phyloP scores from a whole-genome alignment of 2,329 filamentous ascomycete genomes.

The Aureobasidium sp. region DNA sequence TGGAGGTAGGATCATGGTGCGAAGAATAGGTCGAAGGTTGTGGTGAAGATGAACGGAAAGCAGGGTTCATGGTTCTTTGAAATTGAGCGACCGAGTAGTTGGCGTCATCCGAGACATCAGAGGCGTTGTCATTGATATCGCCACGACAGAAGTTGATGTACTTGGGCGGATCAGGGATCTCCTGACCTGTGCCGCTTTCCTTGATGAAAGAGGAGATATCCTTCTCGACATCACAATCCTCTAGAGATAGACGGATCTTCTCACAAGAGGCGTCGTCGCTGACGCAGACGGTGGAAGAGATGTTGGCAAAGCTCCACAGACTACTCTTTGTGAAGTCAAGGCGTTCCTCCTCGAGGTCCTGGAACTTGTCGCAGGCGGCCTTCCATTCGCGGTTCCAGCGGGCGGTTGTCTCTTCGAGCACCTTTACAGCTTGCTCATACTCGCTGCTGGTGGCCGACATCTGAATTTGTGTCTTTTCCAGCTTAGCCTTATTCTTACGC shows the following conservation, averaged over 20 bases:
- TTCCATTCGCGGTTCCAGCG: constrained; percentile 99
- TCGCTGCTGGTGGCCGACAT: constrained; percentile 85
- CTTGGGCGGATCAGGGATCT: constrained; percentile 93
- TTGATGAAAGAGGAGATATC: constrained; percentile 86
- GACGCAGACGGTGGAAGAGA: constrained; percentile 93
- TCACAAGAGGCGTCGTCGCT: constrained; percentile 96
- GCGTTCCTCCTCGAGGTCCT: constrained; percentile 94
- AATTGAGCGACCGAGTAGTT: constrained; percentile 94
- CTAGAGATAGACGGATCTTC: constrained; percentile 85
- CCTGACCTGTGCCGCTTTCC: constrained; percentile 84
- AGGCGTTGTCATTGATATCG: constrained; percentile 70
- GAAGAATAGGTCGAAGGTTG: constrained; percentile 90
- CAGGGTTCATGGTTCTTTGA: constrained; percentile 87
- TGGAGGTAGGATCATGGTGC: constrained; percentile 77
- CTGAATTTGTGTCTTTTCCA: constrained; percentile 97
- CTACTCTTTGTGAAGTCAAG: constrained; percentile 97
- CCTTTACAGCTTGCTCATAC: constrained; percentile 88
- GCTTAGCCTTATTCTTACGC: constrained; percentile 95
- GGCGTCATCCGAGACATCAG: constrained; percentile 78
- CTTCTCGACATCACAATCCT: constrained; percentile 94
- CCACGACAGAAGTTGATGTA: constrained; percentile 99
- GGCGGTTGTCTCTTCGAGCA: constrained; percentile 87
- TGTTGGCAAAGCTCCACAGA: constrained; percentile 95
- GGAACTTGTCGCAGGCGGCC: constrained; percentile 93
- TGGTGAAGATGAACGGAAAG: constrained; percentile 90